Evolutionary conservation across 805 yeast species (phyloP).

Genomic region (Suhomyces faveliae): DNA sequence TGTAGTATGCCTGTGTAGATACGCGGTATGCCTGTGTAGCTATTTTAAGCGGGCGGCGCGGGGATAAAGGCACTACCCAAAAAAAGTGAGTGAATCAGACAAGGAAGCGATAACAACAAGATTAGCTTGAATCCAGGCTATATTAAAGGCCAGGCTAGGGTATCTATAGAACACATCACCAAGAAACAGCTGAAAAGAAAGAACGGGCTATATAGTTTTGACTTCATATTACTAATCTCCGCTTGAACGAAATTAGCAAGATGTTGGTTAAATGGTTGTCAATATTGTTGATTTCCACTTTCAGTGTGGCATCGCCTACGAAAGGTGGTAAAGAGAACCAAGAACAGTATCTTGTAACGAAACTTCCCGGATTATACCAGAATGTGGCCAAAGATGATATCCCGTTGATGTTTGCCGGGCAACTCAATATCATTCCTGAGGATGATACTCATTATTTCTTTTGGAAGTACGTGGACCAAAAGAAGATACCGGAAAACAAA

Average conservation of each 20-base stretch:
- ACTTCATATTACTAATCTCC: background rate
- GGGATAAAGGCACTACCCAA: background rate
- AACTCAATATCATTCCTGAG: conserved; percentile 54
- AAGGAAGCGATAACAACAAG: background rate
- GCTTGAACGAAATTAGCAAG: background rate
- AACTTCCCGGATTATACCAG: conserved; percentile 37
- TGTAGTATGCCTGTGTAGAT: too few species aligned
- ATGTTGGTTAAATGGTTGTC: background rate
- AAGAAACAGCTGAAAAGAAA: background rate
- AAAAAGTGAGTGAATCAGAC: background rate
- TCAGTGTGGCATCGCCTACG: conserved; percentile 7
- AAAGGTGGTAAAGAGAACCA: conserved; percentile 10
- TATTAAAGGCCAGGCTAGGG: background rate
- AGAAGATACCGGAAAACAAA: conserved; percentile 28
- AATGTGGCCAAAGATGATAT: conserved; percentile 32
- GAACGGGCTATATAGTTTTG: background rate
- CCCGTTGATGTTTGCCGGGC: conserved; percentile 66
- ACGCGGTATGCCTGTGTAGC: too few species aligned
- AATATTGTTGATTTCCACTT: background rate
- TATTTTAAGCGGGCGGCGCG: background rate
- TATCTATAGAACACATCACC: background rate
- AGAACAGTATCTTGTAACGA: conserved; percentile 26
- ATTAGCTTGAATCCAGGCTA: background rate
- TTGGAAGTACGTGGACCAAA: conserved; percentile 60
- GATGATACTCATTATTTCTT: conserved; percentile 65